phyloP scores from a whole-genome alignment of 2,329 filamentous ascomycete genomes.

The Zasmidium cellare region DNA sequence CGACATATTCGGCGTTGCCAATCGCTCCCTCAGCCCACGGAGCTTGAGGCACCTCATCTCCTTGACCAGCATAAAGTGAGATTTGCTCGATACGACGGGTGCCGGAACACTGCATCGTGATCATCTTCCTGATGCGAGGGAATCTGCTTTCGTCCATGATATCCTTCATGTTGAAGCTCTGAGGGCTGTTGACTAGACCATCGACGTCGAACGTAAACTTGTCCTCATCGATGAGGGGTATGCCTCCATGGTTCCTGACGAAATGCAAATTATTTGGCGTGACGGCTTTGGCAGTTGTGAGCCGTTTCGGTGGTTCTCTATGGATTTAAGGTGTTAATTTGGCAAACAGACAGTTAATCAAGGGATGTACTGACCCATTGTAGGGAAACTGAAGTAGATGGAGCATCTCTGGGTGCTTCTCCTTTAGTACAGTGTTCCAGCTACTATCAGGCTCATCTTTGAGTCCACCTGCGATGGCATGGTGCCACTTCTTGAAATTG shows the following conservation, averaged over 20 bases:
- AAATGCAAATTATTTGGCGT: conserved; percentile 66
- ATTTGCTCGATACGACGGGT: conserved; percentile 71
- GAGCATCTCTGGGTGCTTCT: conserved; percentile 50
- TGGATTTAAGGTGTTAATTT: too few relatives aligned
- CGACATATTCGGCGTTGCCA: conserved; percentile 61
- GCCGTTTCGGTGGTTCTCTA: not conserved
- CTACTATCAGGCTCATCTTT: conserved; percentile 54
- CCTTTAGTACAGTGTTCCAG: conserved; percentile 46
- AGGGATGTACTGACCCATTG: conserved; percentile 32
- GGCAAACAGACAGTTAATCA: too few relatives aligned
- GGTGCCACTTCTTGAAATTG: conserved; percentile 49
- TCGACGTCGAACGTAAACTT: conserved; percentile 54
- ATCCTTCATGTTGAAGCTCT: conserved; percentile 58
- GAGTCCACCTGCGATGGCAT: conserved; percentile 42
- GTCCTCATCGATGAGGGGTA: conserved; percentile 63
- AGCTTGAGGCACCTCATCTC: conserved; percentile 44
- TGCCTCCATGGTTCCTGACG: conserved; percentile 70
- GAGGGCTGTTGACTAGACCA: conserved; percentile 61
- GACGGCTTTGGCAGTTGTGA: conserved; percentile 53
- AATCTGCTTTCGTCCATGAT: conserved; percentile 62
- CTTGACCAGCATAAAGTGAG: conserved; percentile 63
- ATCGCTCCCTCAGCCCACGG: conserved; percentile 63
- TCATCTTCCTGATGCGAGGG: conserved; percentile 58
- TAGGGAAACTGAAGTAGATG: conserved; percentile 50
- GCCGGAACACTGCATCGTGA: conserved; percentile 68